Base-by-base conservation (phyloP, 1,284 basidiomycete genomes). In the Tremellales sp. region DNA sequence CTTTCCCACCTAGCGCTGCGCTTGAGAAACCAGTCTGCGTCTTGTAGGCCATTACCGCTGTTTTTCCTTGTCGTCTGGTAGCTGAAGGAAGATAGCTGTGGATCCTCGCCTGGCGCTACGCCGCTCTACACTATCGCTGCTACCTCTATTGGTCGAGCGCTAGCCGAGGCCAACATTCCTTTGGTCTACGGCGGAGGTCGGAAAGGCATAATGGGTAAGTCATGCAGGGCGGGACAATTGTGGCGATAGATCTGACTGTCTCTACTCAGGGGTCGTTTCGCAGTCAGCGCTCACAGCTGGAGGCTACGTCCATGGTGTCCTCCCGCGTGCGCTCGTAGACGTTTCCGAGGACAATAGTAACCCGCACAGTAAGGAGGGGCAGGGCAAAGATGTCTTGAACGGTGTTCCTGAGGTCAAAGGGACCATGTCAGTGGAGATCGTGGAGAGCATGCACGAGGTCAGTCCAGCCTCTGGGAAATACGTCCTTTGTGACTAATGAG, bases 161-260 rank as follows among this genome's bases (percentile, higher is more conserved):
- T 94, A 21, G 88, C 83, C 2, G 71, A 70, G 22, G 72, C 78
- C n/a, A 74, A 77, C 4, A 77, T 83, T 12, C 79, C 82, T 3
- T 76, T 95, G 22, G 79, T 95, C 1, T 95, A 95, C 66, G 91
- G 91, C 4, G 92, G 91, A 14, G 91, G 89, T 0, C 78, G 78
- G 10, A 77, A 78, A 26, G 91, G 91, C 0, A 78, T 93, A 56
- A 95, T 95, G 91, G 91, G 71, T 73, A 45, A 27, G 63, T 50
- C 21, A 16, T 25, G 16, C 19, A n/a, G 42, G 13, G 16, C 14
- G 25, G 14, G 6, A 8, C 6, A 29, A 37, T 32, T 10, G 12
- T 1, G 8, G 6, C 8, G 18, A 16, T 25, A 22, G 13, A 18
- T 5, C 36, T 25, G 46, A 41, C 22, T 22, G 32, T 24, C 18